Evolutionary conservation across 345 rosid genomes (phyloP).

Genomic region (Eucalyptus erythrocorys): DNA sequence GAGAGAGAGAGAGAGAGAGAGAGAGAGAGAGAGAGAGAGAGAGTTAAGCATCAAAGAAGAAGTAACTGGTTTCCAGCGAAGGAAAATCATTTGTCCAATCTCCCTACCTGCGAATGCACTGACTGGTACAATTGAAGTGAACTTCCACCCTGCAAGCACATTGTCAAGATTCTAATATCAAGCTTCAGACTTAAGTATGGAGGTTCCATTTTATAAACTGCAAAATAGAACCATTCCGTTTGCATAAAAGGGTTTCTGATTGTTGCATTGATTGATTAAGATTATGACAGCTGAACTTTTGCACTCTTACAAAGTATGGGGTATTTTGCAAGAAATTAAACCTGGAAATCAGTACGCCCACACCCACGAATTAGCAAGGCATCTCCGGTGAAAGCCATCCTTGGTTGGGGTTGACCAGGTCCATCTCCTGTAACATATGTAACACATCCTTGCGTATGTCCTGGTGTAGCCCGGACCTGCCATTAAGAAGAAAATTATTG

Average conservation of each 20-base stretch:
- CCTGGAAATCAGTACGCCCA: slow-evolving; percentile 99
- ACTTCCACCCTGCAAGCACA: slow-evolving; percentile 62
- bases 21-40: background rate
- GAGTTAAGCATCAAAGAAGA: background rate
- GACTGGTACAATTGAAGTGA: slow-evolving; percentile 72
- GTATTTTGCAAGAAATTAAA: background rate
- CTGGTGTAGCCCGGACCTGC: slow-evolving; percentile 89
- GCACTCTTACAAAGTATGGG: background rate
- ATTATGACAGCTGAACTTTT: background rate
- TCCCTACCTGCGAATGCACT: slow-evolving; percentile 83
- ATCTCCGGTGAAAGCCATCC: slow-evolving; percentile 97
- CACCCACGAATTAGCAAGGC: slow-evolving; percentile 85
- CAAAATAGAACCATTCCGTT: background rate
- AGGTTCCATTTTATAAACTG: background rate
- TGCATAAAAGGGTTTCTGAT: background rate
- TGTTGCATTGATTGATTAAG: background rate
- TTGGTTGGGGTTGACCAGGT: slow-evolving; percentile 69
- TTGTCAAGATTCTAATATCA: background rate
- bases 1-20: background rate
- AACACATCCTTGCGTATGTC: slow-evolving; percentile 87
- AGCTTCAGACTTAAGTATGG: background rate
- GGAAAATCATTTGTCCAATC: background rate
- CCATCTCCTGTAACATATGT: slow-evolving; percentile 91
- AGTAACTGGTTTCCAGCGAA: background rate
- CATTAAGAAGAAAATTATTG: background rate